These are phyloP conservation scores for Xylaria sp. DNA, from an alignment of 2,329 filamentous ascomycete species.

Conservation along the genomic window DNA sequence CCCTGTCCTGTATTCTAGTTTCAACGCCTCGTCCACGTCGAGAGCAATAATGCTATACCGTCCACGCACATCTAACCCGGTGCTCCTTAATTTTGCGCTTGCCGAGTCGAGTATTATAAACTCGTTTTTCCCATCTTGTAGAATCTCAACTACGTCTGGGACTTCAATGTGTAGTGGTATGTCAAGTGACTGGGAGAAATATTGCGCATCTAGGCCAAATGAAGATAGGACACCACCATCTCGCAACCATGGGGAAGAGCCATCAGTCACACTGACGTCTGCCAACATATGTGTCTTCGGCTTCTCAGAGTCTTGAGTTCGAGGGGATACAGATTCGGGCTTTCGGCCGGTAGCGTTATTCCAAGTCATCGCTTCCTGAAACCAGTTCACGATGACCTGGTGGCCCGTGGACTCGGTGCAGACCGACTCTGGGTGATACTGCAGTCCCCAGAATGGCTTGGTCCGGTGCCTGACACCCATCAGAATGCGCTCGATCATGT, in stretches of 20 bases:
- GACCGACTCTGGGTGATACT: slow-evolving; percentile 90
- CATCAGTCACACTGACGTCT: not conserved
- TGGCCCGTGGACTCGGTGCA: slow-evolving; percentile 78
- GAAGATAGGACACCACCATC: slow-evolving; percentile 45
- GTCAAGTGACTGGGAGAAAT: slow-evolving; percentile 54
- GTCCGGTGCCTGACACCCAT: slow-evolving; percentile 77
- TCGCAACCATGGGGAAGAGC: slow-evolving; percentile 38
- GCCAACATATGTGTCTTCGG: slow-evolving; percentile 26
- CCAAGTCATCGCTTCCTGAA: slow-evolving; percentile 70
- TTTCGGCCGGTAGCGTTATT: slow-evolving; percentile 47
- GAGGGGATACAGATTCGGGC: slow-evolving; percentile 21
- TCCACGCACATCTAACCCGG: slow-evolving; percentile 61
- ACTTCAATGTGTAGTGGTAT: slow-evolving; percentile 60
- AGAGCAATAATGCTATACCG: slow-evolving; percentile 80
- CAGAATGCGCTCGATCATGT: slow-evolving; percentile 64
- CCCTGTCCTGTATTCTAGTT: slow-evolving; percentile 66
- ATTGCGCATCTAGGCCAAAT: slow-evolving; percentile 47
- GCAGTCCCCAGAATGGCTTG: slow-evolving; percentile 85
- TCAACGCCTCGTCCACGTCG: slow-evolving; percentile 65
- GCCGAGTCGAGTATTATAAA: slow-evolving; percentile 69
- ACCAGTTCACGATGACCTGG: slow-evolving; percentile 79
- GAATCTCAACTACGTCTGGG: slow-evolving; percentile 64
- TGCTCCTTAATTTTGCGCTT: slow-evolving; percentile 59
- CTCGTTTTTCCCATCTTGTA: slow-evolving; percentile 55
- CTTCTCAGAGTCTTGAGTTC: not conserved